Conservation (phyloP, 371 early-diverging fungal species). For the Saksenaea oblongispora region DNA sequence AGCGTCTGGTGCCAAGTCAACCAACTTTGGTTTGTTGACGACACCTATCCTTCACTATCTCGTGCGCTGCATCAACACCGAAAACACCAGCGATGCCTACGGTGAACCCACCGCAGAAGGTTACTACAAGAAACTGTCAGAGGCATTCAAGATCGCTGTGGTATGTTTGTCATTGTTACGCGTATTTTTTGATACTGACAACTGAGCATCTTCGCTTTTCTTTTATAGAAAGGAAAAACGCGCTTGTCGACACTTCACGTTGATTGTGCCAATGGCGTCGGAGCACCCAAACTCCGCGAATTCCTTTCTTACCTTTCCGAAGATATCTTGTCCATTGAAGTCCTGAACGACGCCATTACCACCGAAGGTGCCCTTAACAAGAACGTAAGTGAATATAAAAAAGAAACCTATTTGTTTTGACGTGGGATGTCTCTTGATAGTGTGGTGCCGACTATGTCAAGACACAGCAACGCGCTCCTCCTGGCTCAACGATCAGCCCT, state of each 20-base stretch:
- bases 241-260: conserved; percentile 72
- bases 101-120: conserved; percentile 93
- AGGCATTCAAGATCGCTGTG: conserved; percentile 82
- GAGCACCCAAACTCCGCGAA: conserved; percentile 88
- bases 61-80: conserved; percentile 88
- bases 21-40: conserved; percentile 90
- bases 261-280: conserved; percentile 98
- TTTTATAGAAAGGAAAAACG: conserved; percentile 63
- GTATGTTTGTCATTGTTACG: conserved; percentile 43
- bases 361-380: conserved; percentile 79
- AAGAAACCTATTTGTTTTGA: neutral
- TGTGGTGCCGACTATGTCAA: conserved; percentile 99
- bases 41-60: conserved; percentile 98
- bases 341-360: conserved; percentile 75
- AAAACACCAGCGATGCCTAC: conserved; percentile 76
- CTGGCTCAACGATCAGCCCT: conserved; percentile 58
- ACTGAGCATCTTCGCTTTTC: neutral
- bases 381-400: conserved; percentile 54
- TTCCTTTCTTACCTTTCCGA: conserved; percentile 68
- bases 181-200: neutral
- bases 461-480: conserved; percentile 83
- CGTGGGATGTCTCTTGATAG: conserved; percentile 29
- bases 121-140: conserved; percentile 87
- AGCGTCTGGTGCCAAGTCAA: conserved; percentile 67
- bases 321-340: conserved; percentile 61